Percentiles rank a stretch among this genome's conserved stretches.
These are phyloP conservation scores for Candida alai DNA, from an alignment of 805 yeast genomes.

Conservation along the genomic window DNA sequence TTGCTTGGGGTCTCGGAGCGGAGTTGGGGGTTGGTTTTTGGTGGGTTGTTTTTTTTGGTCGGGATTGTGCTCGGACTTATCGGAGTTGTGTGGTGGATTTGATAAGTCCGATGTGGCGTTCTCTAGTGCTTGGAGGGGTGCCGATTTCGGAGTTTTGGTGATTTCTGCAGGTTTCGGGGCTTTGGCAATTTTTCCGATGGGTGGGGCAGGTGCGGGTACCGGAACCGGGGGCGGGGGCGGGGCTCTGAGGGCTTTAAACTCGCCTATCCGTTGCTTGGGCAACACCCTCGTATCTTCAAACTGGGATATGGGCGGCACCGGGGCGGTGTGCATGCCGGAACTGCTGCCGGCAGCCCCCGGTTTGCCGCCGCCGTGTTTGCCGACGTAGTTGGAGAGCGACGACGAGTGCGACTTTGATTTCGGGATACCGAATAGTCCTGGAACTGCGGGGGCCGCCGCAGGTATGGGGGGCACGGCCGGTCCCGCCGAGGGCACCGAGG, in stretches of 20 bases:
- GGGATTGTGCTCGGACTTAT: conserved; percentile 15
- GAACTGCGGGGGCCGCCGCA: too few relatives aligned
- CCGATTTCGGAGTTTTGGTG: not conserved
- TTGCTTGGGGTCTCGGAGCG: conserved; percentile 47
- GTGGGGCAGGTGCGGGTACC: not conserved
- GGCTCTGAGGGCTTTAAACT: conserved; percentile 33
- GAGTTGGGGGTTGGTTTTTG: conserved; percentile 16
- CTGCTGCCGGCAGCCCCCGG: too few relatives aligned
- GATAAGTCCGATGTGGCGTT: too few relatives aligned
- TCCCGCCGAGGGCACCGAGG: too few relatives aligned
- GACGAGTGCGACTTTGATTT: conserved; percentile 40
- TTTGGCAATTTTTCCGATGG: not conserved
- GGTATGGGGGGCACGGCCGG: conserved; percentile 12
- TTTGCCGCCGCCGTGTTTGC: too few relatives aligned
- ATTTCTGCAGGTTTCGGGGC: not conserved
- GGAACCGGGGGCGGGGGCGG: conserved; percentile 42
- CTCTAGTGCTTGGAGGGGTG: too few relatives aligned
- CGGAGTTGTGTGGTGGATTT: conserved; percentile 5
- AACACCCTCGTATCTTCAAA: conserved; percentile 3
- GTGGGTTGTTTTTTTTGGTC: conserved; percentile 15
- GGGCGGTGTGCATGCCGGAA: conserved; percentile 1
- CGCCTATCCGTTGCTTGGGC: conserved; percentile 20
- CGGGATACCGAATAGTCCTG: too few relatives aligned
- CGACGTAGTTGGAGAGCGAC: conserved; percentile 29
- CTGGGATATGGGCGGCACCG: not conserved